Evolutionary conservation across 1,139 yeast species (phyloP).

Genomic region (Saccharomyces hybrid): DNA sequence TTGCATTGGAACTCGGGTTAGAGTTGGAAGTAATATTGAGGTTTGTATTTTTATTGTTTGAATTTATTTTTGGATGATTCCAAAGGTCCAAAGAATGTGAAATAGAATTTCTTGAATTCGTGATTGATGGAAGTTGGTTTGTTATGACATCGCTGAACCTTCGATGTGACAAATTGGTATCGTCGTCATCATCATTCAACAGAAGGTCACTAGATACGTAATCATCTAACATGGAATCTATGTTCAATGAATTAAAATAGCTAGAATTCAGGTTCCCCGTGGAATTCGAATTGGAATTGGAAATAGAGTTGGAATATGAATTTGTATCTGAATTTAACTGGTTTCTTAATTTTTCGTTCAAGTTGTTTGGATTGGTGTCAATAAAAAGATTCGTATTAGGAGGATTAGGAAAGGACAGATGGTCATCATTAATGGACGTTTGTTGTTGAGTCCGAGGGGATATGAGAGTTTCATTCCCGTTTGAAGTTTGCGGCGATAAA

Average conservation of each 20-base stretch:
- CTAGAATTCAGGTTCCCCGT: background rate
- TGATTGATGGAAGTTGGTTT: conserved; percentile 9
- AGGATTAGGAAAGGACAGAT: background rate
- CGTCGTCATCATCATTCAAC: conserved; percentile 3
- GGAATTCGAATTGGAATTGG: background rate
- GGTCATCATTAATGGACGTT: background rate
- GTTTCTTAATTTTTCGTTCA: background rate
- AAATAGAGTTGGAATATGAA: background rate
- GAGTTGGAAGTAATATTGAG: background rate
- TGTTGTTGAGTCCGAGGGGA: background rate
- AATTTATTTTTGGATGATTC: conserved; percentile 17
- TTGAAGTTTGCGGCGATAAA: background rate
- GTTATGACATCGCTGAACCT: conserved; percentile 24
- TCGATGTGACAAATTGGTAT: conserved; percentile 7
- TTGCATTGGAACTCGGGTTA: background rate
- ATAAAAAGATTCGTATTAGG: background rate
- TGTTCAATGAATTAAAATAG: conserved; percentile 4
- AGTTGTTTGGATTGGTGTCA: background rate
- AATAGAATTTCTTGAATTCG: conserved; percentile 23
- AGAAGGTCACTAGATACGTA: conserved; percentile 14
- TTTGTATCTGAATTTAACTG: background rate
- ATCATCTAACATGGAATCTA: conserved; percentile 16
- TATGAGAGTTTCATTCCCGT: background rate
- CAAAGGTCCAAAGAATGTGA: conserved; percentile 28
- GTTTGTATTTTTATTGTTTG: conserved; percentile 1